A percentile compares a stretch with the other conserved stretches of the same genome.
These are phyloP conservation scores for Aspergillus novofumigatus DNA, from an alignment of 2,329 filamentous ascomycete genomes.

Conservation along the genomic window DNA sequence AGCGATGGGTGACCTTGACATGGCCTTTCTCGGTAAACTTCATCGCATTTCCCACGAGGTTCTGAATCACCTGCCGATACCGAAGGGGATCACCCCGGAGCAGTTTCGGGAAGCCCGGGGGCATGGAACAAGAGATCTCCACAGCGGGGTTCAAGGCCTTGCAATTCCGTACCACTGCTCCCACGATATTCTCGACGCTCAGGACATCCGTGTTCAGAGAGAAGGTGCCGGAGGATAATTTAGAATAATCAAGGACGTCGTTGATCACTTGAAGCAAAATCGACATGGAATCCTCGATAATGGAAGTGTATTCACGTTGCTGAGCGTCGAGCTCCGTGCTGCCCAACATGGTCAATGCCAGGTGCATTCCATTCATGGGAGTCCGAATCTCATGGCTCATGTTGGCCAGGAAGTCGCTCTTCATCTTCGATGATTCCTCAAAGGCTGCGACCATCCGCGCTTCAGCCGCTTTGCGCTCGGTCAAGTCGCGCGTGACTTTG, in stretches of 20 bases:
- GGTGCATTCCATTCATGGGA: conserved; percentile 61
- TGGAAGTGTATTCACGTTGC: conserved; percentile 54
- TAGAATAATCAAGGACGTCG: conserved; percentile 64
- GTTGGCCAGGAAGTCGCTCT: conserved; percentile 59
- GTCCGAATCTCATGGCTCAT: conserved; percentile 64
- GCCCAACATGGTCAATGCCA: conserved; percentile 55
- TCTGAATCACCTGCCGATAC: conserved; percentile 60
- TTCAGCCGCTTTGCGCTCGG: conserved; percentile 53
- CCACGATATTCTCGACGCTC: conserved; percentile 42
- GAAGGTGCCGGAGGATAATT: conserved; percentile 57
- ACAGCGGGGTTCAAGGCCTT: conserved; percentile 47
- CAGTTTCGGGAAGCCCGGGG: conserved; percentile 46
- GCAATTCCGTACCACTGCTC: conserved; percentile 49
- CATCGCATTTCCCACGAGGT: conserved; percentile 57
- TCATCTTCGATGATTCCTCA: conserved; percentile 60
- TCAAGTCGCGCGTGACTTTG: conserved; percentile 57
- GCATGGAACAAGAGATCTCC: conserved; percentile 42
- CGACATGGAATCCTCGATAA: conserved; percentile 58
- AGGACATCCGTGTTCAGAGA: conserved; percentile 53
- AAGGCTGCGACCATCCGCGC: conserved; percentile 54
- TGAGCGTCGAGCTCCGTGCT: conserved; percentile 51
- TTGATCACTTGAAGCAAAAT: conserved; percentile 60
- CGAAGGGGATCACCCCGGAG: conserved; percentile 56
- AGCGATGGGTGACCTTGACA: conserved; percentile 44
- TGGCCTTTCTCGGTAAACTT: conserved; percentile 59